Evolutionary conservation across 768 basidiomycete species (phyloP).

Genomic region (Mycena leptocephala): DNA sequence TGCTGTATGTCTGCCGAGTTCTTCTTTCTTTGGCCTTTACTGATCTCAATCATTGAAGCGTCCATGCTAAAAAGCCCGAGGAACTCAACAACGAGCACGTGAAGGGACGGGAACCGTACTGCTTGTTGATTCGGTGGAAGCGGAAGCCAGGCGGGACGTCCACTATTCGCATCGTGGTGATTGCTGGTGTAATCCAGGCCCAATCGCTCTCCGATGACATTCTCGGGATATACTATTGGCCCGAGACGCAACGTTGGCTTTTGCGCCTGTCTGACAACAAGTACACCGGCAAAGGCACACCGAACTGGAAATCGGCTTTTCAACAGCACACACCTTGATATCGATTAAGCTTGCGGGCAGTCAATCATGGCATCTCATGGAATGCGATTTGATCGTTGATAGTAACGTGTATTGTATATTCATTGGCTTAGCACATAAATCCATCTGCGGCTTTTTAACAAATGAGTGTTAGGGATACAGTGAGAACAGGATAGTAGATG

Average conservation of each 20-base stretch:
- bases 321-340: constrained; percentile 41
- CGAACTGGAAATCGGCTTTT: constrained; percentile 42
- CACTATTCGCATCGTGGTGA: constrained; percentile 34
- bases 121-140: constrained; percentile 43
- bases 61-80: constrained; percentile 40
- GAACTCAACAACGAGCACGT: constrained; percentile 38
- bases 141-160: constrained; percentile 38
- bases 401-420: not conserved
- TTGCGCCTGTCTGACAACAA: constrained; percentile 41
- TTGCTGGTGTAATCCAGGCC: constrained; percentile 38
- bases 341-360: constrained; percentile 15
- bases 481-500: too few species aligned
- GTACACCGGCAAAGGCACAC: constrained; percentile 41
- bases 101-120: constrained; percentile 32
- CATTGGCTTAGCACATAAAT: not conserved
- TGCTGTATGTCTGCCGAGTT: constrained; percentile 35
- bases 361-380: not conserved
- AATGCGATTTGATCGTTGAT: not conserved
- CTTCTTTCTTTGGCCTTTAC: not conserved
- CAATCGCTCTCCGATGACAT: constrained; percentile 29
- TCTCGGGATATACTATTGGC: constrained; percentile 33
- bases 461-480: too few species aligned
- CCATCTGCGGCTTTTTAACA: not conserved
- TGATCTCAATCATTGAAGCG: constrained; percentile 24
- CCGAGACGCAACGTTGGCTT: constrained; percentile 36